Base-by-base conservation (phyloP, 1,139 yeast genomes). In the Hansenula lynferdii region DNA sequence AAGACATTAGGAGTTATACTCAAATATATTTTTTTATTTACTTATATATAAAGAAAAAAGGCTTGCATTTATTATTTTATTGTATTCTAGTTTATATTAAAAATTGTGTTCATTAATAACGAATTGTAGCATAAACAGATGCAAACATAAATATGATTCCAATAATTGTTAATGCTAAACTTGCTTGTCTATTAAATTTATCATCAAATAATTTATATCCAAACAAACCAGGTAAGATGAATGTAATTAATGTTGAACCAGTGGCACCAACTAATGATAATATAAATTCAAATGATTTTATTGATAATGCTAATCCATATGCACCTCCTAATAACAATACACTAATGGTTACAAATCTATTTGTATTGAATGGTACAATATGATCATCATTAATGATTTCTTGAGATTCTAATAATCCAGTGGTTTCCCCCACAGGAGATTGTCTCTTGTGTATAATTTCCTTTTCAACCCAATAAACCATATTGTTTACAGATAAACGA, bases 221-320 rank as follows among this genome's bases (percentile, higher is more conserved):
- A 60, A 90, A 89, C 34, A 89, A 65, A 0, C 97, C 97, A 0
- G 97, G 97, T 41, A 90, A 69, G 33, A 87, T 89, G 56, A 90
- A 90, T 29, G 96, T 86, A 44, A 90, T 90, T 19, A 95, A 77
- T 0, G 97, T 90, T 2, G 96, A 86, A 1, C 97, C 97, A 0
- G 97, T 89, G 4, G 96, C 85, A 6, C 97, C 97, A 6, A 90
- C 97, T 54, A 89, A 72, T 5, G 97, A 90, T 47, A 90, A 67
- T 31, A 92, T 94, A 41, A 81, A 76, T 39, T 87, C 97, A 51
- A 90, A 78, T 1, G 95, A 85, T 1, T 71, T 65, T 7, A 90
- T 85, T 2, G 77, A 62, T 36, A 84, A 64, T 0, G 97, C 95
- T 9, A 85, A 69, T 5, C 74, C 49, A 56, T 85, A 87, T 9